Percentiles rank a stretch among this genome's conserved stretches.
phyloP scores from a whole-genome alignment of 345 rosid species.

The Salix udensis region DNA sequence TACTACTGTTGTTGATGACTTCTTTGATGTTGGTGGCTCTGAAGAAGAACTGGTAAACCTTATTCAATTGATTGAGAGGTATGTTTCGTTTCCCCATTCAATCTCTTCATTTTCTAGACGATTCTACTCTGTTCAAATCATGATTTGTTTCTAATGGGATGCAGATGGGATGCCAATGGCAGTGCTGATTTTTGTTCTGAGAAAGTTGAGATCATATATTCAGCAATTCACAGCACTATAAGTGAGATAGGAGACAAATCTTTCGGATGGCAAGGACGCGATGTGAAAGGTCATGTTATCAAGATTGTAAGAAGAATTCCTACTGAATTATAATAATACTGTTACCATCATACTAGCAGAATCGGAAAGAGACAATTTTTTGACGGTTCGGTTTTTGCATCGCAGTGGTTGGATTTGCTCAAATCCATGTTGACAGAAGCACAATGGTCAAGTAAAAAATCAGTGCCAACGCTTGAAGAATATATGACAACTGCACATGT shows the following conservation, averaged over 20 bases:
- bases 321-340: neutral
- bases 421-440: constrained; percentile 66
- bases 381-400: constrained; percentile 10
- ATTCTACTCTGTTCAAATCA: constrained; percentile 12
- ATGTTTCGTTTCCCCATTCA: constrained; percentile 13
- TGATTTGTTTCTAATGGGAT: constrained; percentile 11
- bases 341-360: neutral
- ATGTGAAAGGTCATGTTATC: constrained; percentile 44
- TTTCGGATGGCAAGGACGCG: constrained; percentile 55
- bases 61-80: constrained; percentile 62
- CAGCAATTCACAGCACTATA: constrained; percentile 60
- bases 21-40: constrained; percentile 84
- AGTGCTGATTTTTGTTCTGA: constrained; percentile 57
- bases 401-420: constrained; percentile 83
- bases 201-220: constrained; percentile 71
- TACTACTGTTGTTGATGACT: constrained; percentile 82
- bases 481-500: constrained; percentile 62
- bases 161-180: constrained; percentile 61
- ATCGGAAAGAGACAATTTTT: neutral
- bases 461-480: constrained; percentile 57
- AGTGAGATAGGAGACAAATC: constrained; percentile 70
- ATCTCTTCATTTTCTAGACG: constrained; percentile 1
- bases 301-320: constrained; percentile 43
- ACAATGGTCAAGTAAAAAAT: constrained; percentile 47
- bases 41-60: constrained; percentile 67